Base-by-base conservation (phyloP, 257 asterid species). In the Gardenia jasminoides region DNA sequence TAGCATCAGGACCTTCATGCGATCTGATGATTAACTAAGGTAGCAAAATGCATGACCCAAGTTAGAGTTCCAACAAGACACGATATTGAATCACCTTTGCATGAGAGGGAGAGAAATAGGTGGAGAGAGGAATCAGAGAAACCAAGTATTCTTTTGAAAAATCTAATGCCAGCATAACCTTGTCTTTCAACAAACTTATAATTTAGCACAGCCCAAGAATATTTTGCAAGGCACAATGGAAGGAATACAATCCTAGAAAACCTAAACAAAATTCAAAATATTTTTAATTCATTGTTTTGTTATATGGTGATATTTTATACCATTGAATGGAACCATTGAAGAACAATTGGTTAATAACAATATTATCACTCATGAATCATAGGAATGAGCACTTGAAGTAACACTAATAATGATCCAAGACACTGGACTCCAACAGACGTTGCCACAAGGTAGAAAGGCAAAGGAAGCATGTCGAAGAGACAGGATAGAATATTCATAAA, bases 1-100 rank as follows among this genome's bases (percentile, higher is more conserved):
- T 88, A 72, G 98, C 98, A 89, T 96, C 98, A 56, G 99, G 99
- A 84, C 99, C 99, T 90, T 96, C 99, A 82, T 96, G 99, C 54
- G 99, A 96, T 87, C 98, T 92, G 78, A 96, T 92, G 80, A 93
- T 90, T 91, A 93, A 83, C 99, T 95, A 89, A 48, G 80, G 78
- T 77, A 47, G 76, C 82, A 80, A 75, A 69, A 84, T 52, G 81
- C 58, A 75, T 75, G 75, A 78, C 70, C 50, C 30, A 54, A 69
- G 77, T 67, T 56, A 83, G 67, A 84, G 71, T 69, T 86, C 76
- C 75, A 78, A 73, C 70, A 61, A 46, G 80, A 80, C 33, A 78
- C 43, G 54, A 39, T 70, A 66, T 70, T 9, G 73, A 36, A 44
- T 48, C 79, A 66, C 52, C 22, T 54, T 48, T 66, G 59, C 1